Conservation (phyloP, 1,139 yeast genomes). For the Lodderomyces parapsilosis region DNA sequence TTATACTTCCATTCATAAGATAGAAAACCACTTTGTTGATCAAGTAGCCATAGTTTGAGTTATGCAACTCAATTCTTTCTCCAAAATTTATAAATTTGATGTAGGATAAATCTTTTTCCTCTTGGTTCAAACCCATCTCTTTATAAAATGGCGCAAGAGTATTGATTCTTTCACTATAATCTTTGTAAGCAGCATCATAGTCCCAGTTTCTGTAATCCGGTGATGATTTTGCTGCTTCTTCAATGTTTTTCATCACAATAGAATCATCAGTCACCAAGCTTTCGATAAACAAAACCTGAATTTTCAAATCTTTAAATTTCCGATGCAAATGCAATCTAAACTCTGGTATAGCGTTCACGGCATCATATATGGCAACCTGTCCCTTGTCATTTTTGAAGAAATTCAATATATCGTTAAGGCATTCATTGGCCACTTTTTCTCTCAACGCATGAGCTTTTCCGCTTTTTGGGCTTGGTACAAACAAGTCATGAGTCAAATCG, state of each 20-base stretch:
- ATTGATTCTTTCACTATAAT: slow-evolving; percentile 54
- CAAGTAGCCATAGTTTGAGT: slow-evolving; percentile 82
- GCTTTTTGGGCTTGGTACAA: slow-evolving; percentile 58
- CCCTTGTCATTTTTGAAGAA: slow-evolving; percentile 78
- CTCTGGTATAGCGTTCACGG: slow-evolving; percentile 78
- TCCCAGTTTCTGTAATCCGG: slow-evolving; percentile 86
- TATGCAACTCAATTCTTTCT: slow-evolving; percentile 76
- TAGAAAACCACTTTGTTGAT: slow-evolving; percentile 87
- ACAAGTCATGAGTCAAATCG: slow-evolving; percentile 67
- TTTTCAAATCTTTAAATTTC: slow-evolving; percentile 53
- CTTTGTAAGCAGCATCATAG: slow-evolving; percentile 57
- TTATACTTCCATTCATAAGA: slow-evolving; percentile 82
- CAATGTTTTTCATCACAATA: slow-evolving; percentile 71
- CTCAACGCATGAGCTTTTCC: slow-evolving; percentile 57
- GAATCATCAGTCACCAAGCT: slow-evolving; percentile 75
- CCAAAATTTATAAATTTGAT: slow-evolving; percentile 89
- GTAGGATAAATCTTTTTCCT: slow-evolving; percentile 58
- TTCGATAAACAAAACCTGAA: slow-evolving; percentile 85
- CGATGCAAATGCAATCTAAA: slow-evolving; percentile 61
- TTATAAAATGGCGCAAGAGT: slow-evolving; percentile 52
- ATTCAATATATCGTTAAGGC: slow-evolving; percentile 65
- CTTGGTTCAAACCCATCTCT: slow-evolving; percentile 46
- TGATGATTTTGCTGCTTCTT: slow-evolving; percentile 77
- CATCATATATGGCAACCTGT: slow-evolving; percentile 95
- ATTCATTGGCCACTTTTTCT: slow-evolving; percentile 57